Base-by-base conservation (phyloP, 768 basidiomycete genomes). In the Mycena floridula region DNA sequence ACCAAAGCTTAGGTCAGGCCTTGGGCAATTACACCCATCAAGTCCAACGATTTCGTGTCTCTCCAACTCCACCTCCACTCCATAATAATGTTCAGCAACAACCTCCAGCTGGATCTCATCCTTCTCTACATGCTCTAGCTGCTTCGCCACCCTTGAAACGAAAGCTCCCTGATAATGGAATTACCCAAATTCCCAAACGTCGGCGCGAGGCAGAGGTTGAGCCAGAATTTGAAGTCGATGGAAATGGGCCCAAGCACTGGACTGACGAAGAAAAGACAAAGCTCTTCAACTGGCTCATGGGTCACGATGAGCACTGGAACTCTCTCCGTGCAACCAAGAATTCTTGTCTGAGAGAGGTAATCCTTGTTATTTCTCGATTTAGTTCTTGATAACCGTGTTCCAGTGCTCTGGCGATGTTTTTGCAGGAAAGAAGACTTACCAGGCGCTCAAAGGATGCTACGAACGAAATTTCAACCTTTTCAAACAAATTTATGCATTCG, bases 381-480 rank as follows among this genome's bases (percentile, higher is more conserved):
- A 21, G 25, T 42, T 23, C 25, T 41, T 50, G 25, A 21, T 18
- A 18, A 36, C 43, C 54, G 45, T 42, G 25, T 13, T 51, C 15
- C 53, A 89, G 86, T 88, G 85, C 54, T 81, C 86, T 0, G 48
- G 63, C 21, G 77, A 85, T 45, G 79, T 89, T 6, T 89, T 87
- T 51, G 79, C 73, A 3, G 74, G 76, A 42, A 84, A 85, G 62
- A 89, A 89, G 60, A 85, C 85, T 12, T 89, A 87, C 50, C 85
- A 88, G 56, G 86, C 86, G 1, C 72, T 89, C 44, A 89, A 89
- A 64, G 85, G 86, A 18, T 89, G 86, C 55, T 89, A 86, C 50
- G 85, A 89, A 57, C 84, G 86, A 55, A 89, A 88, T 52, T 85
- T 89, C 52, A 88, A 87, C 52, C 64, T 87, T 13, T 89, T 88